phyloP scores from a whole-genome alignment of 176 grass and related monocot genomes.

The Zea mays region Zm-B73-REFERENCE-NAM-5.0 NC_050104.1:142999001-142999500 shows the following conservation, averaged over 20 bases:
- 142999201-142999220: not conserved
- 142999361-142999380: not conserved
- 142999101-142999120: not conserved
- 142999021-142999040: not conserved
- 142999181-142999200: not conserved
- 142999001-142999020: not conserved
- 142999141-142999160: not conserved
- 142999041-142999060: not conserved
- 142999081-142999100: not conserved
- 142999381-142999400: not conserved
- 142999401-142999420: not conserved
- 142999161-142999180: not conserved
- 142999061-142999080: slow-evolving; percentile 16
- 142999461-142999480: slow-evolving; percentile 67
- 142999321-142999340: not conserved
- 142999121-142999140: not conserved
- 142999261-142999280: not conserved
- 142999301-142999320: not conserved
- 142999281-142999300: not conserved
- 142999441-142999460: not conserved
- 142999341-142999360: not conserved
- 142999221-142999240: not conserved
- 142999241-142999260: not conserved
- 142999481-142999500: slow-evolving; percentile 87
- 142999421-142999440: slow-evolving; percentile 3